Evolutionary conservation across 805 yeast species (phyloP).

Genomic region (Suhomyces emberorum): DNA sequence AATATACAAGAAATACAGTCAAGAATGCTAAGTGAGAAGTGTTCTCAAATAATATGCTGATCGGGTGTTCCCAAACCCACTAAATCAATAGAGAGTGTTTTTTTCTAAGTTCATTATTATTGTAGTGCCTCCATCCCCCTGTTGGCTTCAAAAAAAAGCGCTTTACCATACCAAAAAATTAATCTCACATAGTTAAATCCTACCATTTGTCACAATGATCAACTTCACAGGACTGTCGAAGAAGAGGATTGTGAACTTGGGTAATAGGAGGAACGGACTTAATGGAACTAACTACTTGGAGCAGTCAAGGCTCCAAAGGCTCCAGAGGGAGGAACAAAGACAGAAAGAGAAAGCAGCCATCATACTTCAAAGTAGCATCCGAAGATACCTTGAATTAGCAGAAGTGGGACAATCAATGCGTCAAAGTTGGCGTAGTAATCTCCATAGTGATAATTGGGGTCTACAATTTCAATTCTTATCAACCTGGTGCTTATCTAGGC

Average conservation of each 20-base stretch:
- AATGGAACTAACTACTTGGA: constrained; percentile 43
- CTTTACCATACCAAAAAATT: neutral
- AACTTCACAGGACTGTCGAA: constrained; percentile 70
- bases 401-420: constrained; percentile 15
- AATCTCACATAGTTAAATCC: too few relatives aligned
- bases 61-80: too few relatives aligned
- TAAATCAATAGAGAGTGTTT: too few relatives aligned
- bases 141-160: neutral
- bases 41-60: too few relatives aligned
- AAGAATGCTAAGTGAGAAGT: too few relatives aligned
- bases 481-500: constrained; percentile 3
- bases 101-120: too few relatives aligned
- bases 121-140: too few relatives aligned
- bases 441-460: neutral
- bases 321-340: constrained; percentile 57
- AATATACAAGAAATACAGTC: too few relatives aligned
- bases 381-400: constrained; percentile 36
- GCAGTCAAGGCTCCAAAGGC: constrained; percentile 64
- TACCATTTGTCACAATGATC: constrained; percentile 23
- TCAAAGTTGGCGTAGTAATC: neutral
- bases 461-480: constrained; percentile 3
- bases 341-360: constrained; percentile 47
- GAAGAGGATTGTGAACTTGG: constrained; percentile 60
- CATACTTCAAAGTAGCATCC: constrained; percentile 48
- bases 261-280: constrained; percentile 41